Percentiles rank a stretch among this genome's conserved stretches.
Conservation (phyloP, 352 stramenopile species). For the Phytophthora fragariae region DNA sequence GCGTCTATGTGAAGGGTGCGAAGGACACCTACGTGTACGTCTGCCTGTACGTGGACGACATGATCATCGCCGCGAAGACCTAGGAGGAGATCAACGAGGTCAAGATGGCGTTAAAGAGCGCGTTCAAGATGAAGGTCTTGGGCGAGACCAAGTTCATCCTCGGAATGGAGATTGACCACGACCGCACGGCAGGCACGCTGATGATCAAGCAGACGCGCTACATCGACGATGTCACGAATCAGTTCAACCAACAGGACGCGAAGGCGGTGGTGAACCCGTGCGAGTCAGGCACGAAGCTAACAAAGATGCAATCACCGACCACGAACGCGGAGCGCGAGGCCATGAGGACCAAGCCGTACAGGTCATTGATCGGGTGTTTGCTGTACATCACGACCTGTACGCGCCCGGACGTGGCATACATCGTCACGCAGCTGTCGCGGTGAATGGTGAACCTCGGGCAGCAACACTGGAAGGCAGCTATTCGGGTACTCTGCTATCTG, state of each 20-base stretch:
- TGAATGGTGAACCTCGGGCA: too few relatives aligned
- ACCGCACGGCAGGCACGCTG: neutral
- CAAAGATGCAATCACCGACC: neutral
- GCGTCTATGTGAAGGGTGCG: too few relatives aligned
- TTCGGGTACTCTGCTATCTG: too few relatives aligned
- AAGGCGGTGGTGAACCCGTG: conserved; percentile 1
- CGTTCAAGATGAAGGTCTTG: too few relatives aligned
- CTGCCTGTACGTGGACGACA: neutral
- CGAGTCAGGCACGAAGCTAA: neutral
- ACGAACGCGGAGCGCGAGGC: neutral
- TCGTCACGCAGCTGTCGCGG: too few relatives aligned
- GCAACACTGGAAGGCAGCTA: too few relatives aligned
- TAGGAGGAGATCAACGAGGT: neutral
- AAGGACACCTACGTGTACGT: too few relatives aligned
- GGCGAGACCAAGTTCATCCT: neutral
- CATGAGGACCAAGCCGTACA: neutral
- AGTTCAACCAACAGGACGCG: neutral
- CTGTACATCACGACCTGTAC: too few relatives aligned
- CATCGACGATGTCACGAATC: neutral
- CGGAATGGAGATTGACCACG: neutral
- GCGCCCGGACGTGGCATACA: too few relatives aligned
- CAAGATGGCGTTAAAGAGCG: conserved; percentile 3
- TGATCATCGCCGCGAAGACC: neutral
- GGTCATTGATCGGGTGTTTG: neutral
- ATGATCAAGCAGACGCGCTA: conserved; percentile 2